Conservation (phyloP, 2,329 filamentous ascomycete genomes). For the Fusarium liriodendri region DNA sequence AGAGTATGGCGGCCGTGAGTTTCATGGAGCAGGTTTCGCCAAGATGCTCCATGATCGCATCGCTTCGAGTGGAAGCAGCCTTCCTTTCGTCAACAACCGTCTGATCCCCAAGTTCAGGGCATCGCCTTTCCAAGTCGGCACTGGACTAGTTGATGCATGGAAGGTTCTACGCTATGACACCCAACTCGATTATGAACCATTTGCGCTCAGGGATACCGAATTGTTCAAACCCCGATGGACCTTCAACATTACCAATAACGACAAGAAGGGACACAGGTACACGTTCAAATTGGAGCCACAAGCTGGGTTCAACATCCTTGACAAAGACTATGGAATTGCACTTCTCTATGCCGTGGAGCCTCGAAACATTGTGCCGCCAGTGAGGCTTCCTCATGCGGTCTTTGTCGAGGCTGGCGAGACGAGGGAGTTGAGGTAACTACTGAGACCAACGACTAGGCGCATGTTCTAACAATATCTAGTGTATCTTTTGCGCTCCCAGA, state of each 20-base stretch:
- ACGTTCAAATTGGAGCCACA: conserved; percentile 54
- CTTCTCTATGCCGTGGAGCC: conserved; percentile 44
- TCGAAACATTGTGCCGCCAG: conserved; percentile 42
- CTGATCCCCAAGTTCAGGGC: conserved; percentile 42
- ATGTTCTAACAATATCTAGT: conserved; percentile 27
- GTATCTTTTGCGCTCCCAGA: conserved; percentile 46
- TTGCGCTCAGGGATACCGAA: conserved; percentile 62
- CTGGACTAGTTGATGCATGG: conserved; percentile 59
- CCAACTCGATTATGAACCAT: conserved; percentile 53
- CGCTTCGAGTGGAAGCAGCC: conserved; percentile 48
- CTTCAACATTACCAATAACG: conserved; percentile 58
- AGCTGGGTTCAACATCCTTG: conserved; percentile 51
- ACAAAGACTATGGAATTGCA: conserved; percentile 45
- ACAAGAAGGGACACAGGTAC: conserved; percentile 53
- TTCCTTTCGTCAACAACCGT: conserved; percentile 45
- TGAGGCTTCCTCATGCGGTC: conserved; percentile 44
- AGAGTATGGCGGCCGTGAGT: conserved; percentile 53
- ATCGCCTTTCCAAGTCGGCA: conserved; percentile 56
- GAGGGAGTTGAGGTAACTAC: conserved; percentile 42
- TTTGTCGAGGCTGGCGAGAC: conserved; percentile 46
- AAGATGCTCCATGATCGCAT: conserved; percentile 49
- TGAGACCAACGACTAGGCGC: too few species aligned
- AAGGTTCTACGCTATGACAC: conserved; percentile 56
- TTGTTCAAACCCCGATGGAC: conserved; percentile 52
- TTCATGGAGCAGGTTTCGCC: conserved; percentile 51